Conservation (phyloP, 495 filamentous ascomycete species). For the Aspergillus mulundensis region DNA sequence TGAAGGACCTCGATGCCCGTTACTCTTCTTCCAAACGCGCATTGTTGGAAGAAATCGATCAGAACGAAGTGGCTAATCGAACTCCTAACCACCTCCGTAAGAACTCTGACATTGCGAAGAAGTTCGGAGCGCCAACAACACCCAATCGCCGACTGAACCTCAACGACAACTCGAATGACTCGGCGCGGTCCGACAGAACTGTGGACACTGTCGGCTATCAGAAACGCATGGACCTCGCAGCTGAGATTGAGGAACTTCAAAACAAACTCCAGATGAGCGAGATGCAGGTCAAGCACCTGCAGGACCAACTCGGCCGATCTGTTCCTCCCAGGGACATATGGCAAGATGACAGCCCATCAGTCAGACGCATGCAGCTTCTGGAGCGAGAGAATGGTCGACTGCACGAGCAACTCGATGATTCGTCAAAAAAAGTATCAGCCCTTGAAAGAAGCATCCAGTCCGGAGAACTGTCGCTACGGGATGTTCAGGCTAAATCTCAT, state of each 20-base stretch:
- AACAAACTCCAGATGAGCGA: constrained; percentile 93
- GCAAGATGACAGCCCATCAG: constrained; percentile 79
- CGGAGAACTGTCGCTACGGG: constrained; percentile 85
- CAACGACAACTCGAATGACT: constrained; percentile 63
- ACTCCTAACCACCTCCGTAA: constrained; percentile 74
- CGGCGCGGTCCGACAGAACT: constrained; percentile 80
- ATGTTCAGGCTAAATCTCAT: constrained; percentile 89
- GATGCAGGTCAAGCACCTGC: constrained; percentile 93
- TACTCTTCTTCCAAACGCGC: constrained; percentile 69
- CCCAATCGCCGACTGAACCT: constrained; percentile 68
- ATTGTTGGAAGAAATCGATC: constrained; percentile 80
- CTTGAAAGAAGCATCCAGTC: constrained; percentile 82
- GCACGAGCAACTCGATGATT: constrained; percentile 94
- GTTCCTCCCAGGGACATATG: constrained; percentile 55
- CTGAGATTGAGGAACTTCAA: constrained; percentile 87
- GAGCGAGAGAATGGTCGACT: constrained; percentile 89
- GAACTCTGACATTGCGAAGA: constrained; percentile 63
- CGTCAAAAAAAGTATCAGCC: constrained; percentile 85
- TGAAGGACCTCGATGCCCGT: constrained; percentile 66
- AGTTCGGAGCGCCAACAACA: constrained; percentile 70
- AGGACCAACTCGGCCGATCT: constrained; percentile 74
- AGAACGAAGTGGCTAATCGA: constrained; percentile 73
- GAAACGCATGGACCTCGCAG: constrained; percentile 83
- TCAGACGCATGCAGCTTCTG: constrained; percentile 81
- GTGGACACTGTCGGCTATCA: constrained; percentile 87